Evolutionary conservation across 495 filamentous ascomycete genomes (phyloP).

Genomic region (Entonaema liquescens): DNA sequence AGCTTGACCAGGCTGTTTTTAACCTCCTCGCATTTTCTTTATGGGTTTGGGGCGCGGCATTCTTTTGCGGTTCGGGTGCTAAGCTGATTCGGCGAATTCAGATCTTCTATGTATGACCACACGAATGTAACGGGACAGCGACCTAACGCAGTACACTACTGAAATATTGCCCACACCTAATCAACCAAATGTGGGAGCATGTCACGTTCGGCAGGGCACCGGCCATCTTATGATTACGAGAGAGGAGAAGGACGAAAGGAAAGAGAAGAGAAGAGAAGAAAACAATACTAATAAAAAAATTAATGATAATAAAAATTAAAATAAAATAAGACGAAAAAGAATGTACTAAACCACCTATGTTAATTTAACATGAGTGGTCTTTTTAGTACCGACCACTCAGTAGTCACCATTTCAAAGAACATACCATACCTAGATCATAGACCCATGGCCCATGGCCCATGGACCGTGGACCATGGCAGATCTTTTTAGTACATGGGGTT

Average conservation of each 20-base stretch:
- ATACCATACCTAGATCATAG: not conserved
- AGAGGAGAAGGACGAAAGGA: conserved; percentile 5
- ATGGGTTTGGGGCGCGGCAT: conserved; percentile 5
- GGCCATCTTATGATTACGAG: not conserved
- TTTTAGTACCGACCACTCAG: too few relatives aligned
- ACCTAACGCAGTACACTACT: conserved; percentile 27
- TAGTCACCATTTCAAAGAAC: not conserved
- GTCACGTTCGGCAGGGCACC: conserved; percentile 27
- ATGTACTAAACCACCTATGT: too few relatives aligned
- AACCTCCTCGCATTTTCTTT: conserved; percentile 9
- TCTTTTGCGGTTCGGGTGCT: conserved; percentile 24
- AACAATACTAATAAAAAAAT: conserved; percentile 6
- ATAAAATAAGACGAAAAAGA: too few relatives aligned
- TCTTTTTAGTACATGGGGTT: conserved; percentile 41
- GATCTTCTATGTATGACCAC: conserved; percentile 32
- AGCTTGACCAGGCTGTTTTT: conserved; percentile 10
- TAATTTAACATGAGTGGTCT: too few relatives aligned
- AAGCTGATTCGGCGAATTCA: conserved; percentile 42
- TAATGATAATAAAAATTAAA: conserved; percentile 20
- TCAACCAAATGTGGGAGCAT: conserved; percentile 34
- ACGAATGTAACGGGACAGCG: conserved; percentile 22
- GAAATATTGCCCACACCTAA: conserved; percentile 38
- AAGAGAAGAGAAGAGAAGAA: conserved; percentile 14
- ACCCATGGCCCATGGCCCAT: not conserved
- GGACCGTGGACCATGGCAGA: conserved; percentile 20